Evolutionary conservation across 2,329 filamentous ascomycete species (phyloP).

Genomic region (Ophiostoma pallidulum): DNA sequence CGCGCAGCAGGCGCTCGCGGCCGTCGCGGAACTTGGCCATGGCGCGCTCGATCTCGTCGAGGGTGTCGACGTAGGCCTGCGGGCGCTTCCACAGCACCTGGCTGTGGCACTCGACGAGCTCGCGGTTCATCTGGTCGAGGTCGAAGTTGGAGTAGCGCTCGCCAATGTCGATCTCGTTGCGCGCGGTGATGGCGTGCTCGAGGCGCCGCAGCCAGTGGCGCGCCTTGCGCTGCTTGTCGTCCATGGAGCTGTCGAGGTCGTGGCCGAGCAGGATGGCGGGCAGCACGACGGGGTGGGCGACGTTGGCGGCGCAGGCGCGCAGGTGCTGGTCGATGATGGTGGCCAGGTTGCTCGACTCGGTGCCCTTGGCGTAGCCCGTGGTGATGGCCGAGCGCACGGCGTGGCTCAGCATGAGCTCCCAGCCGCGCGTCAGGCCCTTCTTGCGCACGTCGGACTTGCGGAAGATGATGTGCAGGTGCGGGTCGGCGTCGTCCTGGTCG

Average conservation of each 20-base stretch:
- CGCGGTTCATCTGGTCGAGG: slow-evolving; percentile 50
- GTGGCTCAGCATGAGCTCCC: slow-evolving; percentile 55
- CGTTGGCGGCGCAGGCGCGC: slow-evolving; percentile 36
- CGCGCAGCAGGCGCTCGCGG: slow-evolving; percentile 6
- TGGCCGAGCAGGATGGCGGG: slow-evolving; percentile 50
- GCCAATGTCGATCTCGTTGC: slow-evolving; percentile 47
- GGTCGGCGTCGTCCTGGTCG: slow-evolving; percentile 47
- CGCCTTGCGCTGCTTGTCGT: slow-evolving; percentile 53
- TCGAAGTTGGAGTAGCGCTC: slow-evolving; percentile 47
- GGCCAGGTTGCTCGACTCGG: slow-evolving; percentile 44
- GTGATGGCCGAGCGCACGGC: slow-evolving; percentile 45
- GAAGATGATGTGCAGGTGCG: slow-evolving; percentile 52
- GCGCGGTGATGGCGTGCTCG: slow-evolving; percentile 52
- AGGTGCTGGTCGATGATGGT: slow-evolving; percentile 39
- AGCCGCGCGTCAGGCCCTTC: slow-evolving; percentile 53
- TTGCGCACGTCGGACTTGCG: slow-evolving; percentile 59
- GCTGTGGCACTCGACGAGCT: slow-evolving; percentile 52
- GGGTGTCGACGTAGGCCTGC: slow-evolving; percentile 40
- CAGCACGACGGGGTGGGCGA: slow-evolving; percentile 49
- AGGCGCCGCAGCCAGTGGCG: slow-evolving; percentile 52
- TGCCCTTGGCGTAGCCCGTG: slow-evolving; percentile 53
- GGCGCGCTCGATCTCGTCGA: slow-evolving; percentile 15
- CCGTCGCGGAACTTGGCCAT: slow-evolving; percentile 14
- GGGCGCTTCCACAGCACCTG: slow-evolving; percentile 32
- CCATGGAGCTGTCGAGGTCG: slow-evolving; percentile 46